Conservation (phyloP, 2,329 filamentous ascomycete genomes). For the Colletotrichum somersetense region DNA sequence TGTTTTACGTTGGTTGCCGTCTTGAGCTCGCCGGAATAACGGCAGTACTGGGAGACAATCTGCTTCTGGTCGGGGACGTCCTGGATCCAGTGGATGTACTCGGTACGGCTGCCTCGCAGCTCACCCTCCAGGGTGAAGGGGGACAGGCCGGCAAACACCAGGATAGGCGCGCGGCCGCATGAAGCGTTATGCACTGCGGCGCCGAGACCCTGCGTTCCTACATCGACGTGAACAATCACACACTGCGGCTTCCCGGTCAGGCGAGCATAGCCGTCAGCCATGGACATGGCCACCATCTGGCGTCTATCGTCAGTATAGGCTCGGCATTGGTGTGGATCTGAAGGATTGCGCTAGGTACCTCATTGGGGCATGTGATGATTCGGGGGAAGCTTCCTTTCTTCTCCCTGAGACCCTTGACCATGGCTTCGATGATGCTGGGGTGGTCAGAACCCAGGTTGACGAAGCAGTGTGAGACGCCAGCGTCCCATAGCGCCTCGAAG, state of each 20-base stretch:
- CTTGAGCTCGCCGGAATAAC: constrained; percentile 83
- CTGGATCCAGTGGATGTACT: constrained; percentile 85
- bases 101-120: constrained; percentile 76
- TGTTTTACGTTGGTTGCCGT: constrained; percentile 85
- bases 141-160: constrained; percentile 79
- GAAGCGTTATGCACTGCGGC: constrained; percentile 81
- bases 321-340: background rate
- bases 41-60: constrained; percentile 83
- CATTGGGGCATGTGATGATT: constrained; percentile 80
- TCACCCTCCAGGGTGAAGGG: constrained; percentile 80
- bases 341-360: constrained; percentile 59
- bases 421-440: constrained; percentile 79
- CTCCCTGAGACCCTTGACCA: constrained; percentile 77
- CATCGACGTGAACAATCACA: constrained; percentile 80
- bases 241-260: constrained; percentile 76
- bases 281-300: constrained; percentile 81
- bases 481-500: constrained; percentile 84
- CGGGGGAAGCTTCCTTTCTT: constrained; percentile 71
- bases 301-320: background rate
- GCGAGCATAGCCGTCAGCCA: constrained; percentile 80
- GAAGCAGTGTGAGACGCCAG: constrained; percentile 70
- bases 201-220: constrained; percentile 79
- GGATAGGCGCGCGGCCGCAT: constrained; percentile 75
- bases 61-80: constrained; percentile 81
- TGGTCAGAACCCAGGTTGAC: constrained; percentile 74